Conservation (phyloP, 2,329 filamentous ascomycete genomes). For the Blastomyces percursus region DNA sequence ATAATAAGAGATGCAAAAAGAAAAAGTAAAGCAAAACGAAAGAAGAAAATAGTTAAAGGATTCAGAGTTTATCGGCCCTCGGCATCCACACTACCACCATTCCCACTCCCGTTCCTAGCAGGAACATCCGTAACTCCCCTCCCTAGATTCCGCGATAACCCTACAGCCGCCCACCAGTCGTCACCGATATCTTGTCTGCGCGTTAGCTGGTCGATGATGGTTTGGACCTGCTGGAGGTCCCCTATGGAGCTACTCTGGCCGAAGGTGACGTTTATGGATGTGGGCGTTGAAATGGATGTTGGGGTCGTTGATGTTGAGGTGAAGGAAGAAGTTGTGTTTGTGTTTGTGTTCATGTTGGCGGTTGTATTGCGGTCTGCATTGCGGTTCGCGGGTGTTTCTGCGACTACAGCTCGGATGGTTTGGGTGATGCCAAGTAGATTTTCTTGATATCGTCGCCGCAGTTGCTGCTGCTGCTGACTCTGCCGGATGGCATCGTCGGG, state of each 20-base stretch:
- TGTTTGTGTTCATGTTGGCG: no score
- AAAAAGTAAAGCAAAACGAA: neutral
- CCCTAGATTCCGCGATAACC: conserved; percentile 47
- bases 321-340: conserved; percentile 25
- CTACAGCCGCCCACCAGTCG: conserved; percentile 67
- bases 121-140: conserved; percentile 3
- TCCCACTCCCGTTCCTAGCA: neutral
- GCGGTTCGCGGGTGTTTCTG: neutral
- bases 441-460: neutral
- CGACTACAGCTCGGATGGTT: no score
- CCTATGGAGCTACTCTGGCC: conserved; percentile 22
- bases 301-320: conserved; percentile 18
- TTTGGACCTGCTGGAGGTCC: conserved; percentile 54
- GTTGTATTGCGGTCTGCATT: conserved; percentile 9
- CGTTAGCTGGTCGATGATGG: conserved; percentile 59
- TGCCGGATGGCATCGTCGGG: neutral
- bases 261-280: conserved; percentile 17
- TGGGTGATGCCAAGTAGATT: no score
- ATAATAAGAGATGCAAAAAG: neutral
- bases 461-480: neutral
- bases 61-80: neutral
- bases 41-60: neutral
- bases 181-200: conserved; percentile 66
- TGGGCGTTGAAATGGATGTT: conserved; percentile 17
- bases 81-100: neutral